Conservation (phyloP, 352 stramenopile genomes). For the Globisporangium radiosum region DNA sequence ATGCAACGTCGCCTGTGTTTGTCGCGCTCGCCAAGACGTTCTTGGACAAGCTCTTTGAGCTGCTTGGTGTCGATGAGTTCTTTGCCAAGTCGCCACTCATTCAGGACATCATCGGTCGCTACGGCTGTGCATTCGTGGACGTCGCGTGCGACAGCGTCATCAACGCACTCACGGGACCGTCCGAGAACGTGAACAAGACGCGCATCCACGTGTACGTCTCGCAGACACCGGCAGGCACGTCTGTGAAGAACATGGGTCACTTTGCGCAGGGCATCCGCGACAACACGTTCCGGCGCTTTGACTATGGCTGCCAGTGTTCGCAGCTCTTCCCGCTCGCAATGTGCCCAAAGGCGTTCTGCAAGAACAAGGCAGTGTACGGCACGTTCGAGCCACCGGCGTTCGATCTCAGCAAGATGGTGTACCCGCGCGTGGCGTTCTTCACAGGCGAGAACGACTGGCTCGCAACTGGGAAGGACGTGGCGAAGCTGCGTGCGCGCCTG, state of each 20-base stretch:
- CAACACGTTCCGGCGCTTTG: constrained; percentile 40
- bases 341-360: constrained; percentile 34
- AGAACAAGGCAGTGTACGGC: constrained; percentile 48
- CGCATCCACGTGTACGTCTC: constrained; percentile 50
- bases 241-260: constrained; percentile 50
- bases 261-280: constrained; percentile 46
- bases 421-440: constrained; percentile 48
- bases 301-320: constrained; percentile 46
- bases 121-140: constrained; percentile 33
- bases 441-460: constrained; percentile 46
- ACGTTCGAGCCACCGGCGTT: constrained; percentile 27
- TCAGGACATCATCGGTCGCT: constrained; percentile 27
- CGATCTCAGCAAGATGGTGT: constrained; percentile 35
- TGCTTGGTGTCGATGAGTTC: constrained; percentile 37
- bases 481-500: constrained; percentile 35
- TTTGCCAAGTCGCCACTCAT: constrained; percentile 19
- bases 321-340: constrained; percentile 23
- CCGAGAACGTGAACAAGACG: constrained; percentile 38
- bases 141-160: constrained; percentile 35
- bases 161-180: constrained; percentile 32
- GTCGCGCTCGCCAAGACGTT: constrained; percentile 28
- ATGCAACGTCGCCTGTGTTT: constrained; percentile 26
- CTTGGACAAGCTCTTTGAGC: constrained; percentile 31
- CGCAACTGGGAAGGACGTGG: constrained; percentile 33
- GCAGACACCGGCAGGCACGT: constrained; percentile 45